Evolutionary conservation across 2,329 filamentous ascomycete genomes (phyloP), one percentile per base, ranked within the genome.

Genomic region (Aspergillus glaucus): DNA sequence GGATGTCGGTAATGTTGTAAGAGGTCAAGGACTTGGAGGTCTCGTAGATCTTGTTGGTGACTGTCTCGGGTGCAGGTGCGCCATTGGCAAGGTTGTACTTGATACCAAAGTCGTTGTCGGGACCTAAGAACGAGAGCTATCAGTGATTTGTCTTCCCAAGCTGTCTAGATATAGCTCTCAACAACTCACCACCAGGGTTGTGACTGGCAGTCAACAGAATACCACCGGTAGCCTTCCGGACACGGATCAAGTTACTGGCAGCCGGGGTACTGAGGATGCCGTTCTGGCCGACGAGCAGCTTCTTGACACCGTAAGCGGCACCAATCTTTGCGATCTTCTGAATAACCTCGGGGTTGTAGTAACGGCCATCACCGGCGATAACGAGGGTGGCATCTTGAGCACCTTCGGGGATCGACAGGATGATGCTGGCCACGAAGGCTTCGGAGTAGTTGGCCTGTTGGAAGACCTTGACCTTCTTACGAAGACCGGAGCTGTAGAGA

Each of bases 21-120:
- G 86, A 89, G 41, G 83, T 88, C 61, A 98, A 79, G 55, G 80
- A 84, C 80, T 96, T 97, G 61, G 92, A 92, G 53, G 85, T 83
- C 62, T 92, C 88, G 76, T 82, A 97, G 70, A 98, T 97, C 78
- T 95, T 95, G 83, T 98, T 94, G 59, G 93, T 98, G 58, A 98
- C 88, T 47, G 87, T 86, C 73, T 98, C 93, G 50, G 93, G 93
- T 49, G 93, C 93, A 40, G 93, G 93, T 49, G 91, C 93, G 62
- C 93, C 93, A 66, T 98, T 97, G 70, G 89, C 79, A 51, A 98
- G 79, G 79, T 98, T 98, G 82, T 98, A 98, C 78, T 98, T 98
- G 84, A 98, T 98, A 62, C 93, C 93, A 63, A 98, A 98, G 74
- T 98, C 93, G 69, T 93, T 87, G 61, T 82, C 86, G 54, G 93